A percentile compares a stretch with the other conserved stretches of the same genome.
phyloP scores from a whole-genome alignment of 306 rosid species.

The Inga laurina region DNA sequence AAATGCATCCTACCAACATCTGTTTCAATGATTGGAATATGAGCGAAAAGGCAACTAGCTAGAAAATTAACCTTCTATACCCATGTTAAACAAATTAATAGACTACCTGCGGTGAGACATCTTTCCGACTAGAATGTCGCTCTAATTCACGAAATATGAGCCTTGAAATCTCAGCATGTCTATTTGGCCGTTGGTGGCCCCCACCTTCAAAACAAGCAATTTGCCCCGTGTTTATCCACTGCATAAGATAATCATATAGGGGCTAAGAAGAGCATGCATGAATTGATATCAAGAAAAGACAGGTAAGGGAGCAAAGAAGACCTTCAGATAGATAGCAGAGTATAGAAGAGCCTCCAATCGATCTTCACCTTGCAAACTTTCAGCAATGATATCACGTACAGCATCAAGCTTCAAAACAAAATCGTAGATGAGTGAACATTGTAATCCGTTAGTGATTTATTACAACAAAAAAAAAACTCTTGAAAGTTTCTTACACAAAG shows the following conservation, averaged over 20 bases:
- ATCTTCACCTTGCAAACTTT: conserved; percentile 50
- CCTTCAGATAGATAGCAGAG: conserved; percentile 94
- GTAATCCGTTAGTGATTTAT: background rate
- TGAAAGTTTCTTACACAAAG: background rate
- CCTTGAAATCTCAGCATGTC: conserved; percentile 98
- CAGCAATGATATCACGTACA: conserved; percentile 65
- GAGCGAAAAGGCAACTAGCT: conserved; percentile 3
- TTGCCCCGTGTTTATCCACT: conserved; percentile 99
- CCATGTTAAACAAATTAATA: conserved; percentile 24
- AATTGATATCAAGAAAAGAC: background rate
- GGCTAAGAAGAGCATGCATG: conserved; percentile 27
- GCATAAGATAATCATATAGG: conserved; percentile 49
- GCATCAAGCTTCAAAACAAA: conserved; percentile 78
- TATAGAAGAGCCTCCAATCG: conserved; percentile 78
- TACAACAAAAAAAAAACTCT: background rate
- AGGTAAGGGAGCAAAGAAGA: conserved; percentile 31
- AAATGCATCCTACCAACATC: background rate
- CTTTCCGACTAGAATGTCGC: conserved; percentile 60
- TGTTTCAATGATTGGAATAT: background rate
- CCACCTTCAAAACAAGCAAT: conserved; percentile 97
- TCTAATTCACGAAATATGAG: conserved; percentile 87
- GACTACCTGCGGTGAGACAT: conserved; percentile 76
- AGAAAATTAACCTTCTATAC: conserved; percentile 13
- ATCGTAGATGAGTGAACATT: conserved; percentile 11
- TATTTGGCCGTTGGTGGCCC: conserved; percentile 94